Evolutionary conservation across 306 rosid species (phyloP).

Genomic region (Lathyrus oleraceus): DNA sequence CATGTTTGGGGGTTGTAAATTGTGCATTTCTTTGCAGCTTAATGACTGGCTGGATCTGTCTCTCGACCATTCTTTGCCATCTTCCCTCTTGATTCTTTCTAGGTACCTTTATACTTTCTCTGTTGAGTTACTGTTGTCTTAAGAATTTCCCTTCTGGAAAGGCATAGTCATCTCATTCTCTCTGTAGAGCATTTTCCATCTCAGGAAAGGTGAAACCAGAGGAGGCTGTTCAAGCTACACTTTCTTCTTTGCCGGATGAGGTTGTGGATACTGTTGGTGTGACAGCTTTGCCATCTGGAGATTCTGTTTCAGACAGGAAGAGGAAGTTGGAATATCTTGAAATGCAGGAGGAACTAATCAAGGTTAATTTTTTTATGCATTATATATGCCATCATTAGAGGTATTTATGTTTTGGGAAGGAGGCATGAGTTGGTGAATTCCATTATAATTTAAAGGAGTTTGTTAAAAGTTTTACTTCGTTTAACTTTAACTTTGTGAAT

Average conservation of each 20-base stretch:
- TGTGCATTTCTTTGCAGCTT: conserved; percentile 52
- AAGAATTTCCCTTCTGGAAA: conserved; percentile 13
- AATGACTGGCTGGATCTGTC: conserved; percentile 90
- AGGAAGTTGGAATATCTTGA: conserved; percentile 83
- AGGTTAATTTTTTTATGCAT: conserved; percentile 46
- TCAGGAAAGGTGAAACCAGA: conserved; percentile 73
- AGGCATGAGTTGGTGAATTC: conserved; percentile 6
- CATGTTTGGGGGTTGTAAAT: conserved; percentile 4
- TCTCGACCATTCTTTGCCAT: conserved; percentile 79
- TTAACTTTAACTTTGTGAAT: conserved; percentile 21
- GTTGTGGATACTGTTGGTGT: conserved; percentile 82
- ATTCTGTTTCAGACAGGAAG: conserved; percentile 76
- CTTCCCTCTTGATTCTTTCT: conserved; percentile 85
- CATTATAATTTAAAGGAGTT: background rate
- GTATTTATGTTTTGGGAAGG: conserved; percentile 5
- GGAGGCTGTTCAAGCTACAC: conserved; percentile 78
- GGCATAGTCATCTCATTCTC: conserved; percentile 27
- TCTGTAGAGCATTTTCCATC: conserved; percentile 68
- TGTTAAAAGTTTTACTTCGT: background rate
- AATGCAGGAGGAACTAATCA: conserved; percentile 87
- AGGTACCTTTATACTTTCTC: conserved; percentile 52
- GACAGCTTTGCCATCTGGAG: conserved; percentile 77
- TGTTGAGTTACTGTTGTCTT: conserved; percentile 11
- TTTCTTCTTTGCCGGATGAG: conserved; percentile 86
- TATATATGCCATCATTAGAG: background rate